Evolutionary conservation across 176 grass and related monocot genomes (phyloP).

Genomic region (Oryza meyeriana): DNA sequence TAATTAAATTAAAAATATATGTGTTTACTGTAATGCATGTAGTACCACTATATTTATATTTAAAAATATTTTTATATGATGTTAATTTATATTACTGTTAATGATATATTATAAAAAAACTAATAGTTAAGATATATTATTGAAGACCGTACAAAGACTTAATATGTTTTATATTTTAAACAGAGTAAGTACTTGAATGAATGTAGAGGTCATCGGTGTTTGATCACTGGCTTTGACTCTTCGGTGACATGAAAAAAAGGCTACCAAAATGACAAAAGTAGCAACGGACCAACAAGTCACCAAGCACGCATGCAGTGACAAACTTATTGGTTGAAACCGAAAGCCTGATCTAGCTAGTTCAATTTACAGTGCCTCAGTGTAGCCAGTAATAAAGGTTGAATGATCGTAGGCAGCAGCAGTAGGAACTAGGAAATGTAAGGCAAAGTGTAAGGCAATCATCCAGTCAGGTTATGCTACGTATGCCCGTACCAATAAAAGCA

Average conservation of each 20-base stretch:
- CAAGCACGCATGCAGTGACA: background rate
- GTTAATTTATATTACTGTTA: too few species aligned
- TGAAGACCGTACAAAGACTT: too few species aligned
- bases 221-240: background rate
- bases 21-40: too few species aligned
- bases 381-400: background rate
- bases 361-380: background rate
- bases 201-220: background rate
- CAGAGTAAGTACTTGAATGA: too few species aligned
- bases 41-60: too few species aligned
- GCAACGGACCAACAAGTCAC: background rate
- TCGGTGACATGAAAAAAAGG: background rate
- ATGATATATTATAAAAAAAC: too few species aligned
- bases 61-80: too few species aligned
- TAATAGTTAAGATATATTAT: too few species aligned
- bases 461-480: too few species aligned
- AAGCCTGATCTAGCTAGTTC: background rate
- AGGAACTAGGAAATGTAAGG: too few species aligned
- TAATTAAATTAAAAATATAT: too few species aligned
- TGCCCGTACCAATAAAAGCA: background rate
- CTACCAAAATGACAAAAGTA: conserved; percentile 29
- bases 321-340: background rate
- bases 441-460: background rate
- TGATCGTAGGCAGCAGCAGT: background rate
- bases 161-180: too few species aligned